Evolutionary conservation across 208 protist genomes (phyloP).

Genomic region (Acanthamoeba castellanii): DNA sequence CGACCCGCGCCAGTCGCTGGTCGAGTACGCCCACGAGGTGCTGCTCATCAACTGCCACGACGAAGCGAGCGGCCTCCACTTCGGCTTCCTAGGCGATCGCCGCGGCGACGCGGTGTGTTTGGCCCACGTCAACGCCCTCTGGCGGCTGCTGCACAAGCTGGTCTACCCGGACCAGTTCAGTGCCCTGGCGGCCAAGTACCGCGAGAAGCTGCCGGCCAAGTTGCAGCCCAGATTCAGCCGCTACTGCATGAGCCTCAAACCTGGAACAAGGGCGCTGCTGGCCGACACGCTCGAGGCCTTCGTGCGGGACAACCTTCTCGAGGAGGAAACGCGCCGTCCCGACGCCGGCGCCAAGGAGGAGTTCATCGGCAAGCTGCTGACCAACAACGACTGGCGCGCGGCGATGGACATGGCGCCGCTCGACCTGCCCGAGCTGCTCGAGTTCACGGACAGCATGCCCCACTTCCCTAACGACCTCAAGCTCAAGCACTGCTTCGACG

Average conservation of each 20-base stretch:
- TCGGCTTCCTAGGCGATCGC: neutral
- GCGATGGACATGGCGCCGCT: constrained; percentile 27
- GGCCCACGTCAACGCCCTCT: constrained; percentile 36
- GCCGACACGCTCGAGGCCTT: constrained; percentile 22
- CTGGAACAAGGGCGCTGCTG: neutral
- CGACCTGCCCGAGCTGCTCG: neutral
- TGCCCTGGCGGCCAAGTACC: constrained; percentile 49
- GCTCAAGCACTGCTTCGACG: constrained; percentile 24
- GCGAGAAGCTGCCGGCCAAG: neutral
- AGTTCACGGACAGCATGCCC: neutral
- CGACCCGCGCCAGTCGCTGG: constrained; percentile 3
- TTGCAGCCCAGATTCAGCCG: neutral
- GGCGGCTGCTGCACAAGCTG: neutral
- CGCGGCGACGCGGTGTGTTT: neutral
- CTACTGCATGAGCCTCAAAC: neutral
- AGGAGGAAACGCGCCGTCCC: neutral
- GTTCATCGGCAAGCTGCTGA: neutral
- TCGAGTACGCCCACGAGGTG: constrained; percentile 38
- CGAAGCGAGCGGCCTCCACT: constrained; percentile 4
- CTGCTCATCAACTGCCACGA: neutral
- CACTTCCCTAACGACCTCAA: constrained; percentile 14
- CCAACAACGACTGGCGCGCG: constrained; percentile 33
- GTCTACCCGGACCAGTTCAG: constrained; percentile 49
- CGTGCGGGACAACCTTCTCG: neutral
- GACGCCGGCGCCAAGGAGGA: neutral